Percentiles rank a stretch among this genome's conserved stretches.
Conservation (phyloP, 768 basidiomycete genomes). For the Boletus fagicola region DNA sequence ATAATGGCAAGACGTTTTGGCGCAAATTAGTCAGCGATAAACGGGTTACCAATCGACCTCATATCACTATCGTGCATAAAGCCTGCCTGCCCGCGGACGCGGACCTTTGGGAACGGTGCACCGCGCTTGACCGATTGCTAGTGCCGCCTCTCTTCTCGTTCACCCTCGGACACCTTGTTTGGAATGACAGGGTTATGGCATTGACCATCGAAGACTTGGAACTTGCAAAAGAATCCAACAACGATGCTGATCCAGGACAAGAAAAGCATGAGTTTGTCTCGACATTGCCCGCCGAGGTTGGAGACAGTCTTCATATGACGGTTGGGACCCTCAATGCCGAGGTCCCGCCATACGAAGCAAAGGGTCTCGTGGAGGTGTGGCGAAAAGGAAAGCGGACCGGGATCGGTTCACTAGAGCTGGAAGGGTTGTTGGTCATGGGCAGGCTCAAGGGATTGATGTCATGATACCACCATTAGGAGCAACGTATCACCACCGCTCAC, state of each 20-base stretch:
- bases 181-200: constrained; percentile 81
- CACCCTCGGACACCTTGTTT: constrained; percentile 60
- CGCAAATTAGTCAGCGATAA: constrained; percentile 39
- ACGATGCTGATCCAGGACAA: constrained; percentile 30
- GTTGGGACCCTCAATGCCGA: constrained; percentile 63
- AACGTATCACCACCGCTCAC: too few relatives aligned
- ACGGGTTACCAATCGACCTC: constrained; percentile 62
- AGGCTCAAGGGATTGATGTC: constrained; percentile 29
- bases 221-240: constrained; percentile 33
- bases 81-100: constrained; percentile 40
- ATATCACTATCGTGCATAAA: constrained; percentile 83
- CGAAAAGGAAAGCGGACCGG: constrained; percentile 34
- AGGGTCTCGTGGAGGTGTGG: constrained; percentile 58
- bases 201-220: constrained; percentile 62
- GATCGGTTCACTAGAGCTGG: constrained; percentile 30
- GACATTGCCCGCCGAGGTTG: constrained; percentile 45
- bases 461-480: constrained; percentile 1
- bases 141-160: constrained; percentile 58
- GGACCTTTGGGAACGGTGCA: constrained; percentile 44
- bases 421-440: constrained; percentile 30
- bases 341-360: constrained; percentile 69
- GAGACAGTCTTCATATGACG: constrained; percentile 73
- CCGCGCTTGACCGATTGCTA: constrained; percentile 12
- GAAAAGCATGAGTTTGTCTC: constrained; percentile 48
- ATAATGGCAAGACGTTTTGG: constrained; percentile 46